These are phyloP conservation scores for Pythium angustatum DNA, from an alignment of 352 stramenopile species.

Conservation along the genomic window DNA sequence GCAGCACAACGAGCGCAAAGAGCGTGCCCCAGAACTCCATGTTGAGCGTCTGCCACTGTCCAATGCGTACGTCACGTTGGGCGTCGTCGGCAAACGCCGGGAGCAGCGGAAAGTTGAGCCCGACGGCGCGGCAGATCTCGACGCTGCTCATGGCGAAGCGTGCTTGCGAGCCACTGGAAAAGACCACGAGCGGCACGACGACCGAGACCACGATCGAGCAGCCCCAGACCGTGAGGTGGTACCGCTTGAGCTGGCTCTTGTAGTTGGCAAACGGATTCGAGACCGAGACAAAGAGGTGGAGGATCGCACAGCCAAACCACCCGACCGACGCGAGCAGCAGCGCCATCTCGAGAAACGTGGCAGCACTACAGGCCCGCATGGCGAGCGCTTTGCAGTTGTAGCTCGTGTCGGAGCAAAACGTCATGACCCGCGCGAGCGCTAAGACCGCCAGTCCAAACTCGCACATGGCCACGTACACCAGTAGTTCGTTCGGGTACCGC, in stretches of 20 bases:
- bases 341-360: constrained; percentile 56
- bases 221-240: constrained; percentile 57
- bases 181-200: constrained; percentile 44
- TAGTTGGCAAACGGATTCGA: constrained; percentile 80
- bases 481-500: constrained; percentile 61
- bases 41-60: constrained; percentile 62
- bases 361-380: constrained; percentile 38
- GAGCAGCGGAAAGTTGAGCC: constrained; percentile 49
- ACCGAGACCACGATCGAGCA: constrained; percentile 46
- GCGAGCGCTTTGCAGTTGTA: constrained; percentile 42
- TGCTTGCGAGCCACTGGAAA: constrained; percentile 36
- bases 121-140: constrained; percentile 54
- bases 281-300: constrained; percentile 72
- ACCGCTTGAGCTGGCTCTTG: constrained; percentile 57
- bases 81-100: constrained; percentile 30
- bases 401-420: constrained; percentile 39
- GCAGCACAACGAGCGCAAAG: constrained; percentile 53
- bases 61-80: constrained; percentile 33
- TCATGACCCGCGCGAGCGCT: constrained; percentile 45
- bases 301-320: constrained; percentile 71
- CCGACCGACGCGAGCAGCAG: constrained; percentile 57
- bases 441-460: constrained; percentile 56
- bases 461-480: constrained; percentile 64
- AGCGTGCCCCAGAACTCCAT: constrained; percentile 61
- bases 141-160: constrained; percentile 43